These are phyloP conservation scores for apple (Malus domestica) DNA, from an alignment of 306 rosid species.

Conservation along the genomic window DNA sequence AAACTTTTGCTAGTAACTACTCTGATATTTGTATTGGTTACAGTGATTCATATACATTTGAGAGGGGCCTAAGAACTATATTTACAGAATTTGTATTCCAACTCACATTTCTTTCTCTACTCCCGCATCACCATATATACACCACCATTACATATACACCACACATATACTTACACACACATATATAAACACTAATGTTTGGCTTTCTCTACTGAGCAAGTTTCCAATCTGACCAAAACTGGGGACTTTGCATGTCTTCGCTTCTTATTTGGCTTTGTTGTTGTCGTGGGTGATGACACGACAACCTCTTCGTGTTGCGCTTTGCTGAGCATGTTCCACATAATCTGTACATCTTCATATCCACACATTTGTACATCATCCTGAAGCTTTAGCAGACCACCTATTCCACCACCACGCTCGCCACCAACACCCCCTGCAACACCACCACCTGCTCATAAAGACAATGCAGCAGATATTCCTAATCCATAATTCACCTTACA, in stretches of 20 bases:
- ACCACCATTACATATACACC: not conserved
- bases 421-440: slow-evolving; percentile 1
- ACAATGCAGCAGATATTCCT: not conserved
- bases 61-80: not conserved
- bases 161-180: not conserved
- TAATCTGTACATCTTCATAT: slow-evolving; percentile 49
- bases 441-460: not conserved
- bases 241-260: not conserved
- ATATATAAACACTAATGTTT: not conserved
- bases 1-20: not conserved
- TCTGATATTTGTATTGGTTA: not conserved
- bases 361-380: slow-evolving; percentile 54
- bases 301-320: not conserved
- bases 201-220: not conserved
- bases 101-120: not conserved
- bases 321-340: slow-evolving; percentile 56
- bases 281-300: not conserved
- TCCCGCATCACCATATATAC: no score
- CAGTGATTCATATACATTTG: not conserved
- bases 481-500: not conserved
- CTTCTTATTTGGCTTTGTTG: not conserved
- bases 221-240: slow-evolving; percentile 4
- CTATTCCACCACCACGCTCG: not conserved
- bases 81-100: not conserved
- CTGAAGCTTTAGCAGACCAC: slow-evolving; percentile 41